Evolutionary conservation across 768 basidiomycete genomes (phyloP), one percentile per base, ranked within the genome.

Genomic region (Mycena kentingensis): DNA sequence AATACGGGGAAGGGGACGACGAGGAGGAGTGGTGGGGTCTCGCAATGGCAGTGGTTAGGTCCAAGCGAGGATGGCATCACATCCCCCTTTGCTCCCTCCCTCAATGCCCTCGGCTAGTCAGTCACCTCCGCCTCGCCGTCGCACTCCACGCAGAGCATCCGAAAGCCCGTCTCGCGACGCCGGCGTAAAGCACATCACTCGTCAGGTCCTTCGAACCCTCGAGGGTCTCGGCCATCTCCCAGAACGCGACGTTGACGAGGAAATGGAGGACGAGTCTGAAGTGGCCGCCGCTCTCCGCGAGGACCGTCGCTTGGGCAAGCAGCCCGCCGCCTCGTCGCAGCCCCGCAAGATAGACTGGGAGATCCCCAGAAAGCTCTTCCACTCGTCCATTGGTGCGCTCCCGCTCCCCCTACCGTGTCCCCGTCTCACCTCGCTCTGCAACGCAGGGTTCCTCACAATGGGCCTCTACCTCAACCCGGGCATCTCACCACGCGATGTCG

Each of bases 331-430:
- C 16, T 41, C 55, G 43, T 43, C 52, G 25, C 54, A 60, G 45
- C 60, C 62, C 42, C 63, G 66, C 39, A 73, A 77, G 59, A 76
- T 90, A 26, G 88, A 94, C 70, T 93, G 88, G 85, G 94, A 97
- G 70, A 85, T 97, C 44, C 94, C 94, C 1, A 73, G 94, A 58
- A 97, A 97, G 69, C 70, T 82, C 10, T 67, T 97, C 37, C 94
- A 97, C 69, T 88, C 89, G 12, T 90, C 88, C 3, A 96, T 96
- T 54, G 93, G 93, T 91, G 34, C 26, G 85, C 77, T 46, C 19
- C 22, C 35, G 47, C 37, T 51, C 75, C 78, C 62, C 61, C 75
- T 28, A 72, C 75, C 6, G 49, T 75, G 8, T 78, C 77, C 58
- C 67, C 77, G 34, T 77, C 75, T 55, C 46, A 71, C 22, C 65